Base-by-base conservation (phyloP, 2,329 filamentous ascomycete genomes). In the Talaromyces sp. region DNA sequence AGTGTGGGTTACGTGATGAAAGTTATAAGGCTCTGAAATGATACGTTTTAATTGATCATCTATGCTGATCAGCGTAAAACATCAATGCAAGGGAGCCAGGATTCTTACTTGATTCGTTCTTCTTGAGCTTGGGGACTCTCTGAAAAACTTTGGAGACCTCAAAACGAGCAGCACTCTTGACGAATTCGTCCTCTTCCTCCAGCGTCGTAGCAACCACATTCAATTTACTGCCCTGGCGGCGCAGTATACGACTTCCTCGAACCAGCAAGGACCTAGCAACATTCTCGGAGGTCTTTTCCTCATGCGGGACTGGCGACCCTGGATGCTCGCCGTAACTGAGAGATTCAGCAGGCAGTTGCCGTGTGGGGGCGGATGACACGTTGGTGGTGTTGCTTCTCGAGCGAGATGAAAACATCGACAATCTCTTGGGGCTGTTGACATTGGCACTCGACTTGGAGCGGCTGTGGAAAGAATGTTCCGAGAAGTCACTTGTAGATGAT, bases 21-120 rank as follows among this genome's bases (percentile, higher is more conserved):
- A 89, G 69, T 87, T 85, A 73, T 87, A 89, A 1, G 87, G 87
- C 64, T 82, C 82, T 0, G 87, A 89, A 61, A 89, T 89, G 65
- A 78, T 77, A 49, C 75, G 76, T 72, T 84, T 85, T 62, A 80
- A 64, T 22, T 75, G 74, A 62, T 77, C 74, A 68, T 77, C 78
- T 81, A 67, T 49, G 68, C 35, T 57, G 47, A 56, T 64, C 57
- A 58, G 62, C 50, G 33, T 35, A 63, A 45, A 54, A 43, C 9
- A 14, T 35, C 16, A 35, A 35, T 19, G 50, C 16, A 24, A 59
- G n/a, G 24, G 37, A 45, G 9, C 19, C 31, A 14, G 22, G 13
- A 19, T 24, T 77, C 78, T 75, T 76, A 80, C 77, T 74, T 37
- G 73, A 69, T 49, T 76, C 72, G 45, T 68, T 72, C 39, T 74